These are phyloP conservation scores for Beverwykella pulmonaria DNA, from an alignment of 495 filamentous ascomycete genomes.

Conservation along the genomic window DNA sequence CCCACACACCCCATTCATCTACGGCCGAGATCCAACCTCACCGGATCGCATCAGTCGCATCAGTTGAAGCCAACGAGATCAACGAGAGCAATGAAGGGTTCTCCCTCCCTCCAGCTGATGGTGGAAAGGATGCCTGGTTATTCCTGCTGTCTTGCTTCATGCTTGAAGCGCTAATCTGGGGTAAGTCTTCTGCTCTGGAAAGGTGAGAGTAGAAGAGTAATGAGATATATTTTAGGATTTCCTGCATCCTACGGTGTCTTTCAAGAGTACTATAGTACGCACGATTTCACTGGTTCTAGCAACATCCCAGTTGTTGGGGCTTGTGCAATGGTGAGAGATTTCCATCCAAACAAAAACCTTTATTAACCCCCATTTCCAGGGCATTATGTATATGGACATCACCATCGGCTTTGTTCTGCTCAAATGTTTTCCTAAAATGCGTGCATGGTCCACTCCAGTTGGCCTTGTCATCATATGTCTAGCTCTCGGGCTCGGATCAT, in stretches of 20 bases:
- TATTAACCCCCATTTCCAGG: constrained; percentile 25
- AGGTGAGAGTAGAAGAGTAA: background rate
- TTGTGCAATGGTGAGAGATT: constrained; percentile 47
- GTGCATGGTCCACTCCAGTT: constrained; percentile 48
- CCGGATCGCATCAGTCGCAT: background rate
- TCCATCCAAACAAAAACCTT: background rate
- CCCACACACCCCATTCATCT: background rate
- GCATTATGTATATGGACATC: constrained; percentile 54
- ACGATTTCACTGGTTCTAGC: constrained; percentile 48
- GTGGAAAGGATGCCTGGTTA: constrained; percentile 65
- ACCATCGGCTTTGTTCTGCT: constrained; percentile 48
- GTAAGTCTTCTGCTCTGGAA: constrained; percentile 43
- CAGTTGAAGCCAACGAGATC: constrained; percentile 4
- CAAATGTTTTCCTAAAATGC: constrained; percentile 34
- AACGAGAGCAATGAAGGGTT: constrained; percentile 30
- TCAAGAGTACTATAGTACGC: constrained; percentile 58
- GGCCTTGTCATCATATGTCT: constrained; percentile 43
- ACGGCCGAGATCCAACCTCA: background rate
- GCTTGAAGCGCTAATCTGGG: constrained; percentile 69
- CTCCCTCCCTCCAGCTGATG: constrained; percentile 61
- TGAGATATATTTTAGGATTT: constrained; percentile 53
- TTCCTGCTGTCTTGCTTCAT: constrained; percentile 65
- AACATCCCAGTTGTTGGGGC: constrained; percentile 57
- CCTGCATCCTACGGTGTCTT: constrained; percentile 65
- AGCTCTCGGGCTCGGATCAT: constrained; percentile 49